A percentile compares a stretch with the other conserved stretches of the same genome.
phyloP scores from a whole-genome alignment of 257 asterid species.

The Henckelia pumila region DNA sequence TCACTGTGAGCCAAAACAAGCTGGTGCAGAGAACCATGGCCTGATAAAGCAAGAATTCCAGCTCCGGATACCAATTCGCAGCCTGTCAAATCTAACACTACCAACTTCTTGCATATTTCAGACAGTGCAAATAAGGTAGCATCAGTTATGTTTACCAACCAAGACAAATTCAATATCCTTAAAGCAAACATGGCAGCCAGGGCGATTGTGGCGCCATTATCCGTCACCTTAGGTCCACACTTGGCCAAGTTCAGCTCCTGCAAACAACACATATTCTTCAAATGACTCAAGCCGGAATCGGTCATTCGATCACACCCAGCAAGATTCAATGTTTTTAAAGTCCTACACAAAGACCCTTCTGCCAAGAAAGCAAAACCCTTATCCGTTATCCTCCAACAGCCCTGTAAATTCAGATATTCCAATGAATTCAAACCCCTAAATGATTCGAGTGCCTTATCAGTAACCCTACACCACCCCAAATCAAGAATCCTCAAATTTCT shows the following conservation, averaged over 20 bases:
- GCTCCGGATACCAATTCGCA: conserved; percentile 25
- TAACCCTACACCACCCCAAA: conserved; percentile 28
- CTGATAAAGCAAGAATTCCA: conserved; percentile 27
- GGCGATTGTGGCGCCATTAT: conserved; percentile 4
- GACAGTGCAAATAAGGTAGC: conserved; percentile 28
- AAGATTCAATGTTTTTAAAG: conserved; percentile 25
- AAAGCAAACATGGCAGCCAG: conserved; percentile 22
- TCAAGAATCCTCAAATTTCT: conserved; percentile 29
- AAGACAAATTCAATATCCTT: conserved; percentile 30
- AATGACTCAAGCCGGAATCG: conserved; percentile 23
- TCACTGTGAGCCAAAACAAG: conserved; percentile 25
- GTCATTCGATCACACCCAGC: conserved; percentile 37
- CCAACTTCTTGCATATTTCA: conserved; percentile 25
- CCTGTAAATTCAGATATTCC: conserved; percentile 28
- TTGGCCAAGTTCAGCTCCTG: conserved; percentile 29
- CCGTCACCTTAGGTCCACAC: conserved; percentile 33
- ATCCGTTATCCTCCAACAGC: conserved; percentile 31
- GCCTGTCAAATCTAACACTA: conserved; percentile 28
- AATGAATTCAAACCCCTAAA: conserved; percentile 23
- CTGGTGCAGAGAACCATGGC: conserved; percentile 24
- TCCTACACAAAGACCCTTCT: conserved; percentile 15
- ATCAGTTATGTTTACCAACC: conserved; percentile 30
- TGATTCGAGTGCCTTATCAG: conserved; percentile 28
- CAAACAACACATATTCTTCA: conserved; percentile 26
- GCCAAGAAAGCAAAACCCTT: conserved; percentile 26